A percentile compares a stretch with the other conserved stretches of the same genome.
Conservation (phyloP, 208 protist genomes). For the Crithidia bombi region DNA sequence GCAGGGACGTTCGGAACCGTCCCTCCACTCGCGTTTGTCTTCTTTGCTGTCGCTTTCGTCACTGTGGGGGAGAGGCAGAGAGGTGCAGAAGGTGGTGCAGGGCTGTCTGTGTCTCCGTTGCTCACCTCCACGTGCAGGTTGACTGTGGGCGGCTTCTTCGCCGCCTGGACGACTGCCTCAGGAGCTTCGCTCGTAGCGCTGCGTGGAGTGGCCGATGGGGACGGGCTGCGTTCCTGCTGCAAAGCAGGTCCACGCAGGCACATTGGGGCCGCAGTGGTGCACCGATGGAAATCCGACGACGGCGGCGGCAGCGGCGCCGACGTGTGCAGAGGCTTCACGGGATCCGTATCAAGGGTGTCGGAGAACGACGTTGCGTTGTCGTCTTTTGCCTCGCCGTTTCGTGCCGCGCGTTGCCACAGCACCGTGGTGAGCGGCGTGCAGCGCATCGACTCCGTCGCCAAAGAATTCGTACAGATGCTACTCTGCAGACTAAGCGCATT, state of each 20-base stretch:
- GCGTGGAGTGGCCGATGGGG: neutral
- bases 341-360: neutral
- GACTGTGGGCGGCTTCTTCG: neutral
- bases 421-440: neutral
- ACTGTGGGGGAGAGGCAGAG: neutral
- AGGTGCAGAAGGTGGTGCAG: neutral
- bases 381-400: neutral
- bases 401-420: neutral
- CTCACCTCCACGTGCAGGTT: neutral
- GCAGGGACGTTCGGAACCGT: conserved; percentile 19
- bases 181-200: neutral
- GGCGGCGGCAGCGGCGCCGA: neutral
- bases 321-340: neutral
- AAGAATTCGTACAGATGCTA: neutral
- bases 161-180: neutral
- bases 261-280: conserved; percentile 1
- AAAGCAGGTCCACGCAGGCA: neutral
- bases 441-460: neutral
- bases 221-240: neutral
- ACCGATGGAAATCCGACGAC: neutral
- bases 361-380: neutral
- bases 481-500: neutral
- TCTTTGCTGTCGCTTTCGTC: neutral
- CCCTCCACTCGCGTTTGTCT: conserved; percentile 19
- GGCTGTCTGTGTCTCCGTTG: neutral